Evolutionary conservation across 1,284 basidiomycete species (phyloP).

Genomic region (Earliella scabrosa): DNA sequence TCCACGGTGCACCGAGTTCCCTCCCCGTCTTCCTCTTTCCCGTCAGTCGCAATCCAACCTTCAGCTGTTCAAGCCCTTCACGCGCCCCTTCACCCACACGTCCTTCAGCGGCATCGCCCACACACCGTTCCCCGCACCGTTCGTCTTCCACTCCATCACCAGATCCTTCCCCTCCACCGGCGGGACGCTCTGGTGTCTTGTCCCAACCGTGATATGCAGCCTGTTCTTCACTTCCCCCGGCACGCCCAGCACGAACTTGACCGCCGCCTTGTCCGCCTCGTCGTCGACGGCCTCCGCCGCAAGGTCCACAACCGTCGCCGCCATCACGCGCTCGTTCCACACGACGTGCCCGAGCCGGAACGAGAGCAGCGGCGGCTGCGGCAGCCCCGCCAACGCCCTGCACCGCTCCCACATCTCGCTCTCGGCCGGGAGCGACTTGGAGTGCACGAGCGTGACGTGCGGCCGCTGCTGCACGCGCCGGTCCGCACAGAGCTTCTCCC

Average conservation of each 20-base stretch:
- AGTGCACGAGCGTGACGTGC: conserved; percentile 89
- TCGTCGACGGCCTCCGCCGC: conserved; percentile 39
- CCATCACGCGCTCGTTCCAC: conserved; percentile 86
- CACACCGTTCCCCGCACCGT: conserved; percentile 35
- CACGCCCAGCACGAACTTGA: conserved; percentile 54
- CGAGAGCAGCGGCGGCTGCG: conserved; percentile 57
- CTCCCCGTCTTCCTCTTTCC: too few relatives aligned
- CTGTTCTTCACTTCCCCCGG: conserved; percentile 49
- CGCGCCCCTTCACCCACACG: conserved; percentile 41
- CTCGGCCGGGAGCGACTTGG: conserved; percentile 54
- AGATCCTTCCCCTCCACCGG: conserved; percentile 77
- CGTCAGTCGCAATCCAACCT: too few relatives aligned
- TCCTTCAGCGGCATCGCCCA: conserved; percentile 40
- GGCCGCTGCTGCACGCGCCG: conserved; percentile 66
- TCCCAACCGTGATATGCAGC: conserved; percentile 93
- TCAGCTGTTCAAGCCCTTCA: conserved; percentile 51
- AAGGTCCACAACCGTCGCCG: conserved; percentile 67
- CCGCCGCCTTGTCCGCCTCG: conserved; percentile 41
- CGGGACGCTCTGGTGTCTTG: conserved; percentile 52
- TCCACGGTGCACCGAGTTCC: too few relatives aligned
- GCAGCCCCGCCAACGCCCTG: conserved; percentile 46
- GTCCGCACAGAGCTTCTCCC: conserved; percentile 48
- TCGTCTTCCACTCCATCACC: conserved; percentile 61
- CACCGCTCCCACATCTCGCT: conserved; percentile 74
- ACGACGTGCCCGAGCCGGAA: conserved; percentile 70